A percentile compares a stretch with the other conserved stretches of the same genome.
Evolutionary conservation across 179 eudicot genomes (phyloP).

Genomic region (Spergularia azorica): DNA sequence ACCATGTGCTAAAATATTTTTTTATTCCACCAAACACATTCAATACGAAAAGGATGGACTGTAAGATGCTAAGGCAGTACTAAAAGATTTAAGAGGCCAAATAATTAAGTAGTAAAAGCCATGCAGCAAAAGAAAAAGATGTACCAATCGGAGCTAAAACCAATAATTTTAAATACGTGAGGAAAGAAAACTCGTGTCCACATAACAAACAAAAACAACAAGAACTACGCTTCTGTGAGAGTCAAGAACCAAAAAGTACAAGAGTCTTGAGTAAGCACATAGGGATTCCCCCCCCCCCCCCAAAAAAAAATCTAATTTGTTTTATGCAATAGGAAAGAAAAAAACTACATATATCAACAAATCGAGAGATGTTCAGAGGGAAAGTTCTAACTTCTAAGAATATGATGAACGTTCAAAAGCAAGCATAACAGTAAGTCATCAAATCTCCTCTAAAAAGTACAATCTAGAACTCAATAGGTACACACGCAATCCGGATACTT

Average conservation of each 20-base stretch:
- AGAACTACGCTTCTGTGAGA: not conserved
- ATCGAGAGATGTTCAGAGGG: not conserved
- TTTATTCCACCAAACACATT: not conserved
- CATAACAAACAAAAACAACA: not conserved
- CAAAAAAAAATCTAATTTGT: too few relatives aligned
- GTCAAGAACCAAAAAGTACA: not conserved
- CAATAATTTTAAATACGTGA: not conserved
- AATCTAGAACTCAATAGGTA: not conserved
- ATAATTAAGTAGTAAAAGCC: not conserved
- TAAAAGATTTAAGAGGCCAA: not conserved
- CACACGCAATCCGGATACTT: not conserved
- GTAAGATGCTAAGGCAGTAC: not conserved
- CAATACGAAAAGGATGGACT: not conserved
- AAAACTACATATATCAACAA: too few relatives aligned
- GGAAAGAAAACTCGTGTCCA: not conserved
- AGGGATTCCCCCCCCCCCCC: too few relatives aligned
- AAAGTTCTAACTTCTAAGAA: not conserved
- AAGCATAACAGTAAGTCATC: not conserved
- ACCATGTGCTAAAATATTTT: not conserved
- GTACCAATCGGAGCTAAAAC: not conserved
- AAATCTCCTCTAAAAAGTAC: not conserved
- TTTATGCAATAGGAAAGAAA: too few relatives aligned
- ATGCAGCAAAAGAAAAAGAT: not conserved
- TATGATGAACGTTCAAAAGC: not conserved
- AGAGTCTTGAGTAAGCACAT: not conserved